Conservation (phyloP, 169 alveolate genomes). For the Eimeria nieschulzi region DNA sequence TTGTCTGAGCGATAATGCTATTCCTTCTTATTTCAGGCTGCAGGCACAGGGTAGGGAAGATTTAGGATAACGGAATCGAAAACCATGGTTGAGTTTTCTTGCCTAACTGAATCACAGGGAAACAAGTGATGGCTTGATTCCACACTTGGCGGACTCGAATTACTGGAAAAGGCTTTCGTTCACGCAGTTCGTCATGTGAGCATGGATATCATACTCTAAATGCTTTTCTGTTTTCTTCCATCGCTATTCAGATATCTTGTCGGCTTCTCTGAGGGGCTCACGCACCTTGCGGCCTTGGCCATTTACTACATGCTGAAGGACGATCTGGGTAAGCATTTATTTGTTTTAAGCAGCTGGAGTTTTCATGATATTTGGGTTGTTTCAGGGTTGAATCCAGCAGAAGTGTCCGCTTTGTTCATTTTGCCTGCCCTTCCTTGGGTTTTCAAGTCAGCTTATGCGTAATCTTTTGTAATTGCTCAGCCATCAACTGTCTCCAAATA, state of each 20-base stretch:
- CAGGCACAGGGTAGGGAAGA: slow-evolving; percentile 70
- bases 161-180: slow-evolving; percentile 57
- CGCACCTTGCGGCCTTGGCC: slow-evolving; percentile 90
- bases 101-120: slow-evolving; percentile 35
- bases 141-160: slow-evolving; percentile 60
- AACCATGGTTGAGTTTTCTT: slow-evolving; percentile 1
- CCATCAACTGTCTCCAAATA: not conserved
- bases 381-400: slow-evolving; percentile 75
- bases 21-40: slow-evolving; percentile 41
- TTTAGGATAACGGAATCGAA: not conserved
- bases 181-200: slow-evolving; percentile 74
- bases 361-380: not conserved
- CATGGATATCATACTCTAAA: too few relatives aligned
- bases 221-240: not conserved
- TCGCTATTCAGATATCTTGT: slow-evolving; percentile 83
- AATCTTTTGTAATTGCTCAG: not conserved
- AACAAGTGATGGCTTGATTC: slow-evolving; percentile 55
- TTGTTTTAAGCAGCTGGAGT: not conserved
- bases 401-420: slow-evolving; percentile 85
- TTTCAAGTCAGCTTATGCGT: slow-evolving; percentile 75
- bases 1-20: not conserved
- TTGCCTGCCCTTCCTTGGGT: slow-evolving; percentile 91
- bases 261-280: slow-evolving; percentile 92
- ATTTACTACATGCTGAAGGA: slow-evolving; percentile 90
- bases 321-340: slow-evolving; percentile 77